Evolutionary conservation across 1,139 yeast genomes (phyloP).

Genomic region (Yamadazyma pseudoaaseri): DNA sequence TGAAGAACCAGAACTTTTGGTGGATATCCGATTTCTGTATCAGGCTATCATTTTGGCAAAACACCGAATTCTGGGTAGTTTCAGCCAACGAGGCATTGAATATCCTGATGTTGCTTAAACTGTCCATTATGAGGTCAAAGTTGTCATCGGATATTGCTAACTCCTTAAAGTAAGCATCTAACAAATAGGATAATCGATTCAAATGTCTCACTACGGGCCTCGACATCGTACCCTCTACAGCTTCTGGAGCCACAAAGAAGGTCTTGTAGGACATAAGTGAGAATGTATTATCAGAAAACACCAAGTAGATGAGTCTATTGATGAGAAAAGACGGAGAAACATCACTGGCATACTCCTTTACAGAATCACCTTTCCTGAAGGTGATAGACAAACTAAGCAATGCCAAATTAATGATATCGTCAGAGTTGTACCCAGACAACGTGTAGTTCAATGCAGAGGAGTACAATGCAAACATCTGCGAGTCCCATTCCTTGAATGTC

Average conservation of each 20-base stretch:
- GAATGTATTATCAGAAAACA: slow-evolving; percentile 18
- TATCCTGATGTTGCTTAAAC: slow-evolving; percentile 19
- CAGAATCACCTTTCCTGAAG: slow-evolving; percentile 21
- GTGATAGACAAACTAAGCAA: slow-evolving; percentile 35
- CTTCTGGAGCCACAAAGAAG: slow-evolving; percentile 16
- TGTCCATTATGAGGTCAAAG: slow-evolving; percentile 20
- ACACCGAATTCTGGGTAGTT: slow-evolving; percentile 23
- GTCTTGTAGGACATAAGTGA: slow-evolving; percentile 17
- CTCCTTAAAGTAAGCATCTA: slow-evolving; percentile 32
- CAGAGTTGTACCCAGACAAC: slow-evolving; percentile 21
- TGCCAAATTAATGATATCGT: slow-evolving; percentile 28
- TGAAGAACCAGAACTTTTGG: slow-evolving; percentile 33
- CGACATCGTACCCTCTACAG: slow-evolving; percentile 6
- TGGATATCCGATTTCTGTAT: slow-evolving; percentile 13
- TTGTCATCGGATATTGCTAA: slow-evolving; percentile 19
- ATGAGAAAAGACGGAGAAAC: slow-evolving; percentile 25
- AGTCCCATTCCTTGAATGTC: slow-evolving; percentile 38
- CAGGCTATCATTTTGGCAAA: slow-evolving; percentile 19
- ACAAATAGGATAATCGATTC: slow-evolving; percentile 46
- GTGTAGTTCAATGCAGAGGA: slow-evolving; percentile 23
- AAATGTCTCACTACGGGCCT: slow-evolving; percentile 51
- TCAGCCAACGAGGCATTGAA: slow-evolving; percentile 28
- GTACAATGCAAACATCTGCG: slow-evolving; percentile 22
- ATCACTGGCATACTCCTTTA: slow-evolving; percentile 23
- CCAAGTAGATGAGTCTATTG: slow-evolving; percentile 20